A percentile compares a stretch with the other conserved stretches of the same genome.
Evolutionary conservation across 1,284 basidiomycete genomes (phyloP).

Genomic region (Wallemia hederae): DNA sequence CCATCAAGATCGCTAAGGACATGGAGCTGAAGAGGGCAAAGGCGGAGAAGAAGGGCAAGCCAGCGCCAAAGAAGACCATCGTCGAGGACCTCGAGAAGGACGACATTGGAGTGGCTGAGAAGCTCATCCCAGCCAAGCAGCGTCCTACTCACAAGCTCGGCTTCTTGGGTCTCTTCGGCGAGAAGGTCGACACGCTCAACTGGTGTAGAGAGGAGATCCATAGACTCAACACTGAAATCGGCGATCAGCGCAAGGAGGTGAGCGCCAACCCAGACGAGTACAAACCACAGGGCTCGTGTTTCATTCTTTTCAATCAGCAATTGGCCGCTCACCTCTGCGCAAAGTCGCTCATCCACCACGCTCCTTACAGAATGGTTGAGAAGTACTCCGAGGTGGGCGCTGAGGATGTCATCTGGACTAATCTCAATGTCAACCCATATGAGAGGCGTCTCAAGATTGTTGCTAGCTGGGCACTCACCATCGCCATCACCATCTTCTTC

Average conservation of each 20-base stretch:
- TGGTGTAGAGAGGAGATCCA: slow-evolving; percentile 40
- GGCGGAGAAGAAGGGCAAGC: slow-evolving; percentile 15
- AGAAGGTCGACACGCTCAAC: slow-evolving; percentile 67
- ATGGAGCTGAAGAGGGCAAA: slow-evolving; percentile 21
- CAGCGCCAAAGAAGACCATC: slow-evolving; percentile 14
- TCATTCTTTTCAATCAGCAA: slow-evolving; percentile 77
- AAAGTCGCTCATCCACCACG: slow-evolving; percentile 12
- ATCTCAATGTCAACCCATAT: slow-evolving; percentile 64
- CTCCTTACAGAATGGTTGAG: slow-evolving; percentile 29
- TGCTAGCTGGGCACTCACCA: slow-evolving; percentile 22
- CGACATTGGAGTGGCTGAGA: slow-evolving; percentile 19
- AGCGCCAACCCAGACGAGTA: slow-evolving; percentile 23
- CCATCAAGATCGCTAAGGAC: slow-evolving; percentile 25
- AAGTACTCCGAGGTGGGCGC: slow-evolving; percentile 45
- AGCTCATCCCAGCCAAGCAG: slow-evolving; percentile 33
- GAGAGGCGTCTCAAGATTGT: slow-evolving; percentile 33
- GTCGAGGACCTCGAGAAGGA: slow-evolving; percentile 8
- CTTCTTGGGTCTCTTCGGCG: slow-evolving; percentile 27
- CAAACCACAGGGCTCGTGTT: slow-evolving; percentile 25
- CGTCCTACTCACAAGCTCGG: slow-evolving; percentile 56
- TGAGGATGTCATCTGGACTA: slow-evolving; percentile 68
- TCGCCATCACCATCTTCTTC: slow-evolving; percentile 36
- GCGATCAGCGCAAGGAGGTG: slow-evolving; percentile 31
- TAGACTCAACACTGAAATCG: slow-evolving; percentile 22
- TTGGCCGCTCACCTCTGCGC: slow-evolving; percentile 68